phyloP scores from a whole-genome alignment of 2,329 filamentous ascomycete species.

The Aspergillus persii region DNA sequence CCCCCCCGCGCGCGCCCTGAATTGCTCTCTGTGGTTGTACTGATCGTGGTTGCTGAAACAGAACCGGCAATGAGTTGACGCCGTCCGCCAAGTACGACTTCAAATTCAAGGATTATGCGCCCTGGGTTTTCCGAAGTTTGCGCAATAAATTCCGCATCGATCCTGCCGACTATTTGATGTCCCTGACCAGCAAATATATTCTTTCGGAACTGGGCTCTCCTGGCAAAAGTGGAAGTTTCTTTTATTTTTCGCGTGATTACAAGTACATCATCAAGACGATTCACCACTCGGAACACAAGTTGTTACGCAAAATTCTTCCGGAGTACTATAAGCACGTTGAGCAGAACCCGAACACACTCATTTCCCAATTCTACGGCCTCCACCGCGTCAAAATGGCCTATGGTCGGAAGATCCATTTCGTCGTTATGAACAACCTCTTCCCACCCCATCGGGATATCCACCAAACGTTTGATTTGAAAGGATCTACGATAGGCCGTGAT shows the following conservation, averaged over 20 bases:
- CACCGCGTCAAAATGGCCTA: slow-evolving; percentile 98
- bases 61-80: slow-evolving; percentile 93
- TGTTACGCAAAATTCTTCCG: slow-evolving; percentile 55
- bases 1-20: slow-evolving; percentile 22
- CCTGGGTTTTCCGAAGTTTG: slow-evolving; percentile 95
- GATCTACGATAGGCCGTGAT: slow-evolving; percentile 89
- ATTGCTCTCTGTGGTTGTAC: neutral
- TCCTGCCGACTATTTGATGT: slow-evolving; percentile 97
- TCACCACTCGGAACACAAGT: slow-evolving; percentile 75
- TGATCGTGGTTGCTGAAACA: slow-evolving; percentile 38
- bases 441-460: slow-evolving; percentile 97
- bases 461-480: slow-evolving; percentile 94
- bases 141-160: slow-evolving; percentile 85
- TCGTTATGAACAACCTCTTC: slow-evolving; percentile 99
- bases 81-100: slow-evolving; percentile 99
- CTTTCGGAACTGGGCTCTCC: slow-evolving; percentile 94
- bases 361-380: slow-evolving; percentile 96
- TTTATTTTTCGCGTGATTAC: slow-evolving; percentile 99
- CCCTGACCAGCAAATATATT: slow-evolving; percentile 96
- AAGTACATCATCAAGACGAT: slow-evolving; percentile 99
- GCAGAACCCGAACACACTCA: slow-evolving; percentile 90
- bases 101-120: slow-evolving; percentile 99
- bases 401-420: slow-evolving; percentile 97
- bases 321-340: slow-evolving; percentile 93
- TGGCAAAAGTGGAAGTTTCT: slow-evolving; percentile 98